Evolutionary conservation across 495 filamentous ascomycete genomes (phyloP).

Genomic region (Penicillium roqueforti): DNA sequence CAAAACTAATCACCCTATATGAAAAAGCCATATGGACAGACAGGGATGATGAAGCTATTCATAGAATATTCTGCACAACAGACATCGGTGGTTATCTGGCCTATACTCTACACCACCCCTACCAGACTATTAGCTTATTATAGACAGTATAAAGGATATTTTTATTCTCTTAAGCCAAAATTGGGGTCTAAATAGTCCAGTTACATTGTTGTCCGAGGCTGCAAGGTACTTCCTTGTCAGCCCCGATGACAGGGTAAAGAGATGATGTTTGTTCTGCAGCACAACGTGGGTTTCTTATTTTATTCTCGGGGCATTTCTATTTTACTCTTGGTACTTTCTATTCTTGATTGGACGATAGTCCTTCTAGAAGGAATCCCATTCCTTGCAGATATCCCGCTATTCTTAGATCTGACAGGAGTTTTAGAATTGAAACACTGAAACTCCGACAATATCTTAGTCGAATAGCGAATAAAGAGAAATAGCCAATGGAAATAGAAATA

Average conservation of each 20-base stretch:
- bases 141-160: background rate
- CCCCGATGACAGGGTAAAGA: background rate
- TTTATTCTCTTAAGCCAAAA: background rate
- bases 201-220: background rate
- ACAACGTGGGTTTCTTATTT: slow-evolving; percentile 29
- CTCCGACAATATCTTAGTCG: background rate
- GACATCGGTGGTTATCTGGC: slow-evolving; percentile 2
- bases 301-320: slow-evolving; percentile 8
- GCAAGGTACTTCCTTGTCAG: slow-evolving; percentile 4
- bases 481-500: background rate
- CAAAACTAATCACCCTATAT: background rate
- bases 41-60: slow-evolving; percentile 5
- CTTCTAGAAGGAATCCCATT: slow-evolving; percentile 2
- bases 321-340: background rate
- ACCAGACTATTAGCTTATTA: background rate
- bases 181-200: background rate
- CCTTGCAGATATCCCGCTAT: slow-evolving; percentile 4
- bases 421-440: background rate
- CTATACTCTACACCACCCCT: background rate
- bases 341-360: background rate
- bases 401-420: slow-evolving; percentile 9
- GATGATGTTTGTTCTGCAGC: slow-evolving; percentile 9
- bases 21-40: background rate
- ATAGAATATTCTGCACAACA: slow-evolving; percentile 3
- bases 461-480: background rate